A percentile compares a stretch with the other conserved stretches of the same genome.
These are phyloP conservation scores for Pichia sp. DNA, from an alignment of 1,139 yeast species.

Conservation along the genomic window DNA sequence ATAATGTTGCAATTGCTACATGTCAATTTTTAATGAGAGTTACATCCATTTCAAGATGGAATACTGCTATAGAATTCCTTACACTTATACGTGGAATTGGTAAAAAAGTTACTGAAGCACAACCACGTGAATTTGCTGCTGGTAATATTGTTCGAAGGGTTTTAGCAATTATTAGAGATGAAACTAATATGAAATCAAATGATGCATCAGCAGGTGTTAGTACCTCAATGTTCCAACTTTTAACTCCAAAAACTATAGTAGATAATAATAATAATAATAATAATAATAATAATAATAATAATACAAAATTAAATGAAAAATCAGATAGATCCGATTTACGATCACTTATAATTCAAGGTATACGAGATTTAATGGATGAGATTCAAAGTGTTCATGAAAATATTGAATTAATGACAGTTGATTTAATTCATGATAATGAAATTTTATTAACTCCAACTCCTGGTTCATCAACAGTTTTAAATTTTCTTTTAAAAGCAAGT, in stretches of 20 bases:
- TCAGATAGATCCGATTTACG: constrained; percentile 59
- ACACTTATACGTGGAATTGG: constrained; percentile 64
- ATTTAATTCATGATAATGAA: constrained; percentile 92
- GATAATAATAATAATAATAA: constrained; percentile 11
- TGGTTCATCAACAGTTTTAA: constrained; percentile 79
- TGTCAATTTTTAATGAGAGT: constrained; percentile 84
- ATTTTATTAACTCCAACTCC: constrained; percentile 90
- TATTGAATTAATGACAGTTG: constrained; percentile 83
- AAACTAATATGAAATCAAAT: constrained; percentile 35
- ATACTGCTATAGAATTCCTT: constrained; percentile 65
- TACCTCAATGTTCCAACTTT: constrained; percentile 81
- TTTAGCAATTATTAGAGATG: constrained; percentile 81
- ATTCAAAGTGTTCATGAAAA: constrained; percentile 85
- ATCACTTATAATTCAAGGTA: constrained; percentile 88
- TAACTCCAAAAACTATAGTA: constrained; percentile 44
- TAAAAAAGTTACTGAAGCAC: constrained; percentile 50
- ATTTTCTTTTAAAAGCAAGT: constrained; percentile 80
- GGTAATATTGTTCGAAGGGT: constrained; percentile 92
- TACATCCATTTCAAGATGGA: constrained; percentile 86
- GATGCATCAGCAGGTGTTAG: constrained; percentile 41
- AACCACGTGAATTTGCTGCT: constrained; percentile 74
- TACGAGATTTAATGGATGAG: constrained; percentile 88
- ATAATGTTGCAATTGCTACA: constrained; percentile 76
- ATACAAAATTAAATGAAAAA: constrained; percentile 14
- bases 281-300: constrained; percentile 7